Percentiles rank a stretch among this genome's conserved stretches.
Conservation (phyloP, 2,329 filamentous ascomycete genomes). For the Fragosphaeria purpurea region DNA sequence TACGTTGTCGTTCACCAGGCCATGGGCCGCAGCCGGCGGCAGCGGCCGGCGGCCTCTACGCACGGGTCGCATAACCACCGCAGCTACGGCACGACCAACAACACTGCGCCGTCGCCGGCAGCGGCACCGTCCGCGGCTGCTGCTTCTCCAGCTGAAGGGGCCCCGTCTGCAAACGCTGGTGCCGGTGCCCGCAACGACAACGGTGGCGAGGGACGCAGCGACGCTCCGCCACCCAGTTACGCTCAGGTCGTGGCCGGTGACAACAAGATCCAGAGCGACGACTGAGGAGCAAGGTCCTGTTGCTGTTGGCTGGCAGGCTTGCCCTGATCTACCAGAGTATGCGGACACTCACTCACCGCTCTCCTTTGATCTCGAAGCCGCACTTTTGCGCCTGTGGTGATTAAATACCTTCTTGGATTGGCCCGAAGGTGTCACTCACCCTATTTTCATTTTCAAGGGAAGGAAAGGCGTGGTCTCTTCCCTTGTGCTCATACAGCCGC, state of each 20-base stretch:
- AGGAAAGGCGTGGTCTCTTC: neutral
- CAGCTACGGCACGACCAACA: slow-evolving; percentile 36
- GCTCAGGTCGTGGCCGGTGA: slow-evolving; percentile 84
- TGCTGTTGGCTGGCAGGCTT: no score
- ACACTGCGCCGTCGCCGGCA: slow-evolving; percentile 15
- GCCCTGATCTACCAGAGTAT: no score
- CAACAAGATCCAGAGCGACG: slow-evolving; percentile 72
- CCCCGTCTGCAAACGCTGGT: slow-evolving; percentile 12
- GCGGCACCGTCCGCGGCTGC: slow-evolving; percentile 16
- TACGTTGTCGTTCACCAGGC: slow-evolving; percentile 62
- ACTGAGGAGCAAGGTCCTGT: slow-evolving; percentile 28
- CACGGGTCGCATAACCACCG: slow-evolving; percentile 25
- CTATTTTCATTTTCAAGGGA: no score
- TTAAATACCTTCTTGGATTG: neutral
- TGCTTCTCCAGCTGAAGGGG: slow-evolving; percentile 20
- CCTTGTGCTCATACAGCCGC: no score
- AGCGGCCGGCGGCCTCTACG: slow-evolving; percentile 9
- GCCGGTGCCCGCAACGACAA: slow-evolving; percentile 19
- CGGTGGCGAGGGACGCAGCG: slow-evolving; percentile 33
- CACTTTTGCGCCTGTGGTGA: no score
- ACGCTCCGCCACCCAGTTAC: slow-evolving; percentile 67
- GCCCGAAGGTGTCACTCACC: no score
- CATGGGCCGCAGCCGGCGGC: slow-evolving; percentile 13
- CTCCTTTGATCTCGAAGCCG: no score
- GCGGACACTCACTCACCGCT: no score